Evolutionary conservation across 1,284 basidiomycete genomes (phyloP).

Genomic region (Ganoderma lucidum): DNA sequence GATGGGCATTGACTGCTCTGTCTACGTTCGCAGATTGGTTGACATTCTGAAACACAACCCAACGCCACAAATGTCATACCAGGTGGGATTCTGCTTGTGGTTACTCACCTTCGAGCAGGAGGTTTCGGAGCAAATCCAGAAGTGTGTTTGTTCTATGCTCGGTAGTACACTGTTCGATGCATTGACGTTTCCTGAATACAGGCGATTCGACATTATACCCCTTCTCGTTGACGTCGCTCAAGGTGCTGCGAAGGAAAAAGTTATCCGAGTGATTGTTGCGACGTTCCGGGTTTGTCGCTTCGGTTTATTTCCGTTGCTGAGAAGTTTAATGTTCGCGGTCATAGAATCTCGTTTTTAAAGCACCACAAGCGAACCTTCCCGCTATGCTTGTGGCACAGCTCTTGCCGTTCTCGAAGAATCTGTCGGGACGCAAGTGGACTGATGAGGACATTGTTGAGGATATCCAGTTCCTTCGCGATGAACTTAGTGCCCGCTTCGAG

Average conservation of each 20-base stretch:
- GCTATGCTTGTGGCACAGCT: constrained; percentile 92
- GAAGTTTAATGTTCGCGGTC: neutral
- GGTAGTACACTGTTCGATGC: neutral
- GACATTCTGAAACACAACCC: constrained; percentile 81
- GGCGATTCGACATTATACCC: constrained; percentile 92
- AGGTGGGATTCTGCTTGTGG: constrained; percentile 94
- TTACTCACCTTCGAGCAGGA: constrained; percentile 90
- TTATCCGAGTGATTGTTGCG: constrained; percentile 93
- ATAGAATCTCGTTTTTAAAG: constrained; percentile 88
- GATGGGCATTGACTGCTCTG: neutral
- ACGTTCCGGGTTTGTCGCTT: constrained; percentile 75
- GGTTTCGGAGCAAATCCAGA: constrained; percentile 87
- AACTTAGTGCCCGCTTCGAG: constrained; percentile 84
- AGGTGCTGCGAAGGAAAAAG: constrained; percentile 96
- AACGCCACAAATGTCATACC: constrained; percentile 94
- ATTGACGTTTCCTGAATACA: constrained; percentile 40
- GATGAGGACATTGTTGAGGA: constrained; percentile 97
- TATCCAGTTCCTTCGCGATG: constrained; percentile 84
- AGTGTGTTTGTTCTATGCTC: constrained; percentile 31
- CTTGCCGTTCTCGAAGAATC: constrained; percentile 87
- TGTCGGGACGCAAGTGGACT: constrained; percentile 89
- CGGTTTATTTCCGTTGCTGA: neutral
- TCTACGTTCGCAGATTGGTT: constrained; percentile 61
- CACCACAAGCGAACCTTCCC: constrained; percentile 85
- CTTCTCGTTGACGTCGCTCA: constrained; percentile 88